These are phyloP conservation scores for Conoideocrella luteorostrata DNA, from an alignment of 2,329 filamentous ascomycete genomes.

Conservation along the genomic window DNA sequence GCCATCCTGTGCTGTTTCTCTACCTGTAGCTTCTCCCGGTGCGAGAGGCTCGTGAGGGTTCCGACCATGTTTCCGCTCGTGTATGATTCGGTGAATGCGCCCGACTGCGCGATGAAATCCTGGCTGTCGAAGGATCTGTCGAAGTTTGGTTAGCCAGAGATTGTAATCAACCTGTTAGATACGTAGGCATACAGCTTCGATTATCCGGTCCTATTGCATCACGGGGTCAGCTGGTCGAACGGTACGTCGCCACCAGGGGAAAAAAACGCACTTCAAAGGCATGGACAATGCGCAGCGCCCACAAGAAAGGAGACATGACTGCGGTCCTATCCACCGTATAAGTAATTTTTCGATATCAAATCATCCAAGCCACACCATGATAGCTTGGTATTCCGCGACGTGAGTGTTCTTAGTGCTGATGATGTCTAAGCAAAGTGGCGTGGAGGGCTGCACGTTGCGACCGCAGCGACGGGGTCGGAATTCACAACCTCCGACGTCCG, in stretches of 20 bases:
- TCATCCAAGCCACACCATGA: too few species aligned
- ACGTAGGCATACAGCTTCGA: conserved; percentile 21
- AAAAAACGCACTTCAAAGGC: conserved; percentile 24
- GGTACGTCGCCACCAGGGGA: not conserved
- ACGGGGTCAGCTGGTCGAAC: conserved; percentile 11
- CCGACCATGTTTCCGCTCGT: conserved; percentile 43
- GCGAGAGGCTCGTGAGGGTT: conserved; percentile 44
- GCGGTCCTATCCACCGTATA: not conserved
- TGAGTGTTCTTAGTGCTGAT: too few species aligned
- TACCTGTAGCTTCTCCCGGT: conserved; percentile 47
- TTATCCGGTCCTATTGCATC: conserved; percentile 26
- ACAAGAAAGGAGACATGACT: conserved; percentile 27
- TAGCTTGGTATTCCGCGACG: too few species aligned
- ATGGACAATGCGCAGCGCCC: conserved; percentile 26
- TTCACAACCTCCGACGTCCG: too few species aligned
- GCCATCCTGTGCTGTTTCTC: not conserved
- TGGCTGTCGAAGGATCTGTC: conserved; percentile 43
- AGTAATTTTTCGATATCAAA: too few species aligned
- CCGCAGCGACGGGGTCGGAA: too few species aligned
- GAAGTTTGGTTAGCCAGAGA: conserved; percentile 3
- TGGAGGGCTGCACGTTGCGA: too few species aligned
- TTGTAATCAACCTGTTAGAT: not conserved
- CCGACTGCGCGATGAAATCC: conserved; percentile 47
- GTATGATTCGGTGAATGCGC: conserved; percentile 42
- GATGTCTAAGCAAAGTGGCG: too few species aligned